Evolutionary conservation across 2,329 filamentous ascomycete species (phyloP).

Genomic region (Cordyceps cicadae): DNA sequence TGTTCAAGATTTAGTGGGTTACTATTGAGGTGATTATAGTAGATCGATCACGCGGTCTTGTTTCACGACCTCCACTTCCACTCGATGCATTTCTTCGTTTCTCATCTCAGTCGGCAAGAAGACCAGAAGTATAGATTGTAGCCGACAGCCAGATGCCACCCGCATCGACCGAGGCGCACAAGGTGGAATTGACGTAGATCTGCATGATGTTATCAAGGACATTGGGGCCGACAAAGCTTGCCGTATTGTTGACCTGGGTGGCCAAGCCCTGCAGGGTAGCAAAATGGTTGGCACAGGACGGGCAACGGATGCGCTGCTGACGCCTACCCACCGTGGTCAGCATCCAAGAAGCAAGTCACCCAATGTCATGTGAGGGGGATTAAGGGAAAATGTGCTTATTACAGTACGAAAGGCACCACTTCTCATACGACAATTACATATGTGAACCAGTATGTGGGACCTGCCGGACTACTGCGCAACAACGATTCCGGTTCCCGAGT

Average conservation of each 20-base stretch:
- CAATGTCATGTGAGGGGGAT: not conserved
- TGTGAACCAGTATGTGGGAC: slow-evolving; percentile 2
- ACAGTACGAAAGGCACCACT: not conserved
- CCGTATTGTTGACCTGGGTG: slow-evolving; percentile 19
- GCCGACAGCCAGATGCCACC: no score
- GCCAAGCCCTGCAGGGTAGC: slow-evolving; percentile 1
- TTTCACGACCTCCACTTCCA: no score
- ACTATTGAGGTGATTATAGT: no score
- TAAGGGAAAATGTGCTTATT: not conserved
- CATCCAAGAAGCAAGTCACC: not conserved
- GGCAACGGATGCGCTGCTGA: not conserved
- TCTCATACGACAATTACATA: slow-evolving; percentile 2
- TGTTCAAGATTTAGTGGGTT: no score
- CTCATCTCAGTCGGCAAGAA: no score
- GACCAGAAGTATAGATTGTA: no score
- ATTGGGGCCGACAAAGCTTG: slow-evolving; percentile 15
- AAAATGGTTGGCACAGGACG: no score
- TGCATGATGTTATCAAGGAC: slow-evolving; percentile 25
- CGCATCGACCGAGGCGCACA: slow-evolving; percentile 16
- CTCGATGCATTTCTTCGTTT: no score
- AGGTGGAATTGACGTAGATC: slow-evolving; percentile 16
- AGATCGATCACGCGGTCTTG: no score
- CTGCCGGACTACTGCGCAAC: not conserved
- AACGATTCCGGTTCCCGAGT: not conserved
- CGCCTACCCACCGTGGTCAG: not conserved